Evolutionary conservation across 2,329 filamentous ascomycete species (phyloP), one percentile per base, ranked within the genome.

Genomic region (Microdochium trichocladiopsis): DNA sequence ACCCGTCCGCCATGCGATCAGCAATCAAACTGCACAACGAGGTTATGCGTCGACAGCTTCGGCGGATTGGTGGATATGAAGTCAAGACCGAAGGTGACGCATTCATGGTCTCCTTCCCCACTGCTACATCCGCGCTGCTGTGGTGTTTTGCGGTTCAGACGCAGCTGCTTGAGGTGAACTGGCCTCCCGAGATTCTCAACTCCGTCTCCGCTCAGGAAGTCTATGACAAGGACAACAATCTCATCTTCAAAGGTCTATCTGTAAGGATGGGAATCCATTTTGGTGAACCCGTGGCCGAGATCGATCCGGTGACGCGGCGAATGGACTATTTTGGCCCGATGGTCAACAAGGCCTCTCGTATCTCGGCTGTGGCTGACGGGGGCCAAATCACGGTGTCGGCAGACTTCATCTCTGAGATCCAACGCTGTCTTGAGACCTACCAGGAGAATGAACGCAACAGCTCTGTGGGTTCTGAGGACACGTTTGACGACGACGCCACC

Each of bases 321-420:
- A 99, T 99, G 94, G 94, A 99, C 63, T 99, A 99, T 72, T 99
- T 97, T 66, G 94, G 94, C 0, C 94, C 94, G 14, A 99, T 99
- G 91, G 94, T 99, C 63, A 99, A 99, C 72, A 92, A 95, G 64
- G 90, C 94, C 1, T 88, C 94, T 16, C 88, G 94, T 72, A 95
- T 99, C 58, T 94, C 90, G 6, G 87, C 90, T 22, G 92, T 96
- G 45, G 94, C 94, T 33, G 94, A 99, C 66, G 94, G 94, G 55
- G 94, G 94, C 1, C 93, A 99, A 67, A 96, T 97, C 58, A 94
- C 93, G 0, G 94, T 97, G 2, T 96, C 92, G 1, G 91, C 91
- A 1, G 94, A 99, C 68, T 97, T 97, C 70, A 95, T 99, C 63
- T 89, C 88, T 12, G 94, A 99, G 68, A 93, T 97, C 52, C 90